Percentiles rank a stretch among this genome's conserved stretches.
Conservation (phyloP, 495 filamentous ascomycete species). For the Penicillium fimorum region DNA sequence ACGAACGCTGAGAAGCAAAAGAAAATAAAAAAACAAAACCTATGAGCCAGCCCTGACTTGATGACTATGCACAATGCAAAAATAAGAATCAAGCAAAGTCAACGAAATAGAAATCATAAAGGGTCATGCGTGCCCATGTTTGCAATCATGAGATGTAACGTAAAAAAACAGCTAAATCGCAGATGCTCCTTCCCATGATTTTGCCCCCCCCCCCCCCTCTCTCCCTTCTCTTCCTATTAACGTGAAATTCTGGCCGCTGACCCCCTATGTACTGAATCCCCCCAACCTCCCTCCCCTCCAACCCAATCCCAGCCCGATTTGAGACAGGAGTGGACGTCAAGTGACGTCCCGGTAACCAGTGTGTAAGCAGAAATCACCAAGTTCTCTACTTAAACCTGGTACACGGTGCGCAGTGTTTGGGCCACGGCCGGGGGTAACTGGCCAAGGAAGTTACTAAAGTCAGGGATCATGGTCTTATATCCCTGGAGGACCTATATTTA, state of each 20-base stretch:
- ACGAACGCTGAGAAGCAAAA: constrained; percentile 14
- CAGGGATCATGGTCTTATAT: constrained; percentile 81
- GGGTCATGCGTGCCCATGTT: constrained; percentile 4
- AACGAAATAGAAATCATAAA: constrained; percentile 7
- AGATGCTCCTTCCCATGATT: constrained; percentile 13
- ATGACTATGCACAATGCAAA: constrained; percentile 10
- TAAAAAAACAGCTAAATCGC: constrained; percentile 9
- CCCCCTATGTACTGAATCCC: background rate
- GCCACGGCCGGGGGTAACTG: constrained; percentile 64
- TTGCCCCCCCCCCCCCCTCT: background rate
- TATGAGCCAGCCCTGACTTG: constrained; percentile 6
- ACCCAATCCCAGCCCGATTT: background rate
- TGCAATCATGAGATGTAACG: constrained; percentile 13
- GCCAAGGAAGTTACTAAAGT: constrained; percentile 75
- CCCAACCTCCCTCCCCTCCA: background rate
- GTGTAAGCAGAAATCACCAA: background rate
- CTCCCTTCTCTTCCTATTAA: constrained; percentile 11
- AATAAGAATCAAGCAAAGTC: constrained; percentile 11
- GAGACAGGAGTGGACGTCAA: background rate
- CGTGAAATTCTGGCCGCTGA: background rate
- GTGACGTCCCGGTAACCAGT: background rate
- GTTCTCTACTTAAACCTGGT: constrained; percentile 37
- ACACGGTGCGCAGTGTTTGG: constrained; percentile 50
- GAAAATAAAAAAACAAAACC: constrained; percentile 15
- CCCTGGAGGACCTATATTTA: constrained; percentile 67